Base-by-base conservation (phyloP, 306 rosid genomes). In the Argentina anserina region DNA sequence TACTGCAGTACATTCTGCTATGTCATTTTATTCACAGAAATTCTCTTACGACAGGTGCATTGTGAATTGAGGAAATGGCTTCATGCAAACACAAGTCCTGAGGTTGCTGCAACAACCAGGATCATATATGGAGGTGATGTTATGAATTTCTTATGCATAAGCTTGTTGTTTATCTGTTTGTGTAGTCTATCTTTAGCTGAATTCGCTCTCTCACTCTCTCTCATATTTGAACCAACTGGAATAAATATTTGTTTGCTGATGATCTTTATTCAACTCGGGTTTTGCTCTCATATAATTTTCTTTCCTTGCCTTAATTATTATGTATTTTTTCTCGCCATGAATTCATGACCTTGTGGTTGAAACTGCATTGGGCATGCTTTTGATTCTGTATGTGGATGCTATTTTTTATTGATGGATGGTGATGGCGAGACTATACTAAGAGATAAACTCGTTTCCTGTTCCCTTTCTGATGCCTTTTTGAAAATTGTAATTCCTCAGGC, bases 31-130 rank as follows among this genome's bases (percentile, higher is more conserved):
- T 37, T 79, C 55, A 28, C 21, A 43, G 1, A 33, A 39, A 13
- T 17, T 73, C 49, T 49, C 29, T 31, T 46, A 8, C 53, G 9
- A 72, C 45, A 83, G 87, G 87, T 83, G 26, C 87, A 83, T 58
- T 34, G 20, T 46, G 87, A 76, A 59, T 70, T 83, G 58, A 83
- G 87, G 81, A 80, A 80, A 76, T 83, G 87, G 87, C 77, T 83
- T 58, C 77, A 76, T 8, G 60, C 72, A 6, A 83, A 83, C 14
- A 36, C 58, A 52, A 76, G 77, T 71, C 71, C 84, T 41, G 87
- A 80, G 59, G 81, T 83, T 73, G 84, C 87, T 26, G 84, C 81
- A 31, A 36, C 71, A 37, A 80, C 79, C 64, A 63, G 87, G 53
- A 83, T 83, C 60, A 83, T 83, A 15, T 83, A 83, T 25, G 87